phyloP scores from a whole-genome alignment of 1,139 yeast genomes.

The Protomyces arabidopsidicola region DNA sequence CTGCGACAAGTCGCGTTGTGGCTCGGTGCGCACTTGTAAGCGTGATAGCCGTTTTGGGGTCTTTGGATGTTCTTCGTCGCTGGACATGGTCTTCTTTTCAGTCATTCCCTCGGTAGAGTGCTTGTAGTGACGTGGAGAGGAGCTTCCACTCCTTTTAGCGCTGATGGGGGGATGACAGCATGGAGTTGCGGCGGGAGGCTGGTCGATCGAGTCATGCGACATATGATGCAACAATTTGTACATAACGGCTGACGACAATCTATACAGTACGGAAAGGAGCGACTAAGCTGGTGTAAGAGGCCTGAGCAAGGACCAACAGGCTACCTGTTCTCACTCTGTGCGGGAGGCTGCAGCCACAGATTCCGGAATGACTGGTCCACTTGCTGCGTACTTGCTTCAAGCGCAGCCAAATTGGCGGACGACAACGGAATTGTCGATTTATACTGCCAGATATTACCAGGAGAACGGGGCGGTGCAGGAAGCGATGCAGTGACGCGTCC shows the following conservation, averaged over 20 bases:
- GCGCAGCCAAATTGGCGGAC: conserved; percentile 19
- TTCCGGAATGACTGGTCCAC: not conserved
- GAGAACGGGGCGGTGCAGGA: not conserved
- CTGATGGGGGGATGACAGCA: no score
- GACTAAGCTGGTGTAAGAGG: no score
- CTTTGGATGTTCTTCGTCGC: not conserved
- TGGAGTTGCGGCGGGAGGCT: no score
- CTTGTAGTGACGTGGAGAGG: no score
- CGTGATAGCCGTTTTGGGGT: not conserved
- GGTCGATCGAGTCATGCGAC: no score
- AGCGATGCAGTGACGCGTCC: not conserved
- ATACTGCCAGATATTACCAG: conserved; percentile 8
- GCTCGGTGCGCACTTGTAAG: not conserved
- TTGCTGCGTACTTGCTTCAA: conserved; percentile 10
- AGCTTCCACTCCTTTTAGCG: no score
- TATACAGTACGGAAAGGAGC: no score
- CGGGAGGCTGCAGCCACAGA: conserved; percentile 1
- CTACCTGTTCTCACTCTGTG: not conserved
- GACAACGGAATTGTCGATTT: conserved; percentile 17
- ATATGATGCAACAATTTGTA: no score
- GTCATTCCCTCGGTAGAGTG: no score
- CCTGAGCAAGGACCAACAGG: not conserved
- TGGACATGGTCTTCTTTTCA: no score
- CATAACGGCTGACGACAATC: no score
- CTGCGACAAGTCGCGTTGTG: not conserved